These are phyloP conservation scores for Cladosporium sp. DNA, from an alignment of 2,329 filamentous ascomycete genomes.

Conservation along the genomic window DNA sequence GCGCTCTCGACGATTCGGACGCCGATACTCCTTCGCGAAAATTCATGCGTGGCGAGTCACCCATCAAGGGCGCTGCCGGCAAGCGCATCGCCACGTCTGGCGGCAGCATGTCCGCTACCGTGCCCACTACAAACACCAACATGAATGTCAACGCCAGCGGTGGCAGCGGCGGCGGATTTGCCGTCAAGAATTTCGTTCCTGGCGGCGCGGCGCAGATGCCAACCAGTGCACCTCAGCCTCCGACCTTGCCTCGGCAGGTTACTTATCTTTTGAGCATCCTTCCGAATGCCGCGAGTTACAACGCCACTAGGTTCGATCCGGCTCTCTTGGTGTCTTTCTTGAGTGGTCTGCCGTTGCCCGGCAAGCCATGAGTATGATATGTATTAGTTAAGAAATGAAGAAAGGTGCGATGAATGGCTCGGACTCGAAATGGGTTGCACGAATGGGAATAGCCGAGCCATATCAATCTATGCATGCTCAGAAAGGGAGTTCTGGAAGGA, in stretches of 20 bases:
- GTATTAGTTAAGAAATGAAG: background rate
- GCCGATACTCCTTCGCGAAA: conserved; percentile 75
- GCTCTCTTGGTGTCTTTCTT: conserved; percentile 70
- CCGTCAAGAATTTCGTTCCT: conserved; percentile 30
- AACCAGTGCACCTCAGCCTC: conserved; percentile 38
- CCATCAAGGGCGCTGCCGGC: conserved; percentile 84
- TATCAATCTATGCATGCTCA: too few relatives aligned
- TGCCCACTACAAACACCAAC: conserved; percentile 20
- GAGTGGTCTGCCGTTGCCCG: conserved; percentile 48
- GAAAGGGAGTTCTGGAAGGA: too few relatives aligned
- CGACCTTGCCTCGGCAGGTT: conserved; percentile 68
- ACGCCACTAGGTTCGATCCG: conserved; percentile 64
- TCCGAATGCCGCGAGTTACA: conserved; percentile 68
- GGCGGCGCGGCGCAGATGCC: conserved; percentile 6
- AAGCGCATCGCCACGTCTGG: conserved; percentile 55
- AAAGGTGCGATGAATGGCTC: too few relatives aligned
- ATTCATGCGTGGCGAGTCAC: conserved; percentile 81
- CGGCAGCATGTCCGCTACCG: conserved; percentile 16
- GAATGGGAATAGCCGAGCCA: too few relatives aligned
- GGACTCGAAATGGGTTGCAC: too few relatives aligned
- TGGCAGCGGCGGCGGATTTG: conserved; percentile 26
- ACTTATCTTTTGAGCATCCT: conserved; percentile 51
- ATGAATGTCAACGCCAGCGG: background rate
- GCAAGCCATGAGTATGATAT: background rate
- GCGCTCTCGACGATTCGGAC: conserved; percentile 57